Conservation (phyloP, 1,284 basidiomycete species). For the Ceratobasidium sp. region DNA sequence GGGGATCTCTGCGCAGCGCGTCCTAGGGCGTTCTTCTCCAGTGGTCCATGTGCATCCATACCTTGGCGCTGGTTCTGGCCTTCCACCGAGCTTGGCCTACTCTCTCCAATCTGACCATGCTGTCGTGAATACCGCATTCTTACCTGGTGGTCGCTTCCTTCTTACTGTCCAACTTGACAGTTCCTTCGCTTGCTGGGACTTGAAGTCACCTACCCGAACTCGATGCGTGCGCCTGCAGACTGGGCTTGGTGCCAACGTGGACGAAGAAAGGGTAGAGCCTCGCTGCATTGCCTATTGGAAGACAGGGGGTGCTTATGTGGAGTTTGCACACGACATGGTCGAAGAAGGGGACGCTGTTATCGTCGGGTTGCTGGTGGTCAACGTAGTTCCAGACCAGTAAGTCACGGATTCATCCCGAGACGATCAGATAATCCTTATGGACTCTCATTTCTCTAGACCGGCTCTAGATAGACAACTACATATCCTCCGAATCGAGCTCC, state of each 20-base stretch:
- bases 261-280: slow-evolving; percentile 34
- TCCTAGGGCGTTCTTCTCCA: slow-evolving; percentile 40
- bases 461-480: slow-evolving; percentile 30
- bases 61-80: slow-evolving; percentile 39
- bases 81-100: slow-evolving; percentile 25
- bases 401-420: slow-evolving; percentile 6
- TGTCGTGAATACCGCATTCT: slow-evolving; percentile 41
- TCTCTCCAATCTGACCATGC: slow-evolving; percentile 35
- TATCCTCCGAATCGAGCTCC: slow-evolving; percentile 39
- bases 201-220: slow-evolving; percentile 35
- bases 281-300: slow-evolving; percentile 40
- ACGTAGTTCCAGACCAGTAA: slow-evolving; percentile 37
- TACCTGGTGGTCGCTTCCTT: slow-evolving; percentile 42
- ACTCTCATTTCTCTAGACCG: background rate
- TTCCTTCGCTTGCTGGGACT: slow-evolving; percentile 39
- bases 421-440: slow-evolving; percentile 32
- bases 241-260: slow-evolving; percentile 23
- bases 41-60: slow-evolving; percentile 39
- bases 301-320: slow-evolving; percentile 39
- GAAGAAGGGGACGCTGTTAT: slow-evolving; percentile 37
- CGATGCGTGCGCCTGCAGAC: slow-evolving; percentile 39
- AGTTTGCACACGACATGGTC: slow-evolving; percentile 40
- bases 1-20: slow-evolving; percentile 27
- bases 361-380: slow-evolving; percentile 26
- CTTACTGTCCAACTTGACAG: slow-evolving; percentile 41